phyloP scores from a whole-genome alignment of 345 rosid genomes.

The Eucalyptus victrix region DNA sequence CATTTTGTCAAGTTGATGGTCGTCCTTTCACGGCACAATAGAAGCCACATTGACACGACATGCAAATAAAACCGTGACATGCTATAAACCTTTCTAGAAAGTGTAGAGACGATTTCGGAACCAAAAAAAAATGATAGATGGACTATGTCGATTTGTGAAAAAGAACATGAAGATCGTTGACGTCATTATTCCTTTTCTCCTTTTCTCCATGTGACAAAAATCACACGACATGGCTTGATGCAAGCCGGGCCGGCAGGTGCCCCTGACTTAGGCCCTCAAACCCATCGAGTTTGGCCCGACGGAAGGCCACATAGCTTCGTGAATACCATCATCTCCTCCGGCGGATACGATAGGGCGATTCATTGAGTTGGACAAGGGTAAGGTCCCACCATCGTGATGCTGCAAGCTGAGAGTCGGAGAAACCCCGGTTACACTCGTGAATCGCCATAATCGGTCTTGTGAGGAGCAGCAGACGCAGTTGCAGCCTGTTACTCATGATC shows the following conservation, averaged over 20 bases:
- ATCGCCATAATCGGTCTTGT: constrained; percentile 32
- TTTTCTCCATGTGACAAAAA: constrained; percentile 50
- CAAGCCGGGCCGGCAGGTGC: constrained; percentile 47
- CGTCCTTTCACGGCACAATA: too few species aligned
- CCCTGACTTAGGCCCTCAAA: constrained; percentile 37
- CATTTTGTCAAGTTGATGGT: too few species aligned
- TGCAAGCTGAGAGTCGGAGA: constrained; percentile 54
- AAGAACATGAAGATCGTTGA: not conserved
- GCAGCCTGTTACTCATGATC: not conserved
- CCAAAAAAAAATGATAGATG: not conserved
- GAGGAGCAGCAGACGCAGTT: constrained; percentile 18
- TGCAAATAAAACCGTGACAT: not conserved
- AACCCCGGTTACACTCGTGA: constrained; percentile 34
- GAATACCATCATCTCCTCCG: constrained; percentile 22
- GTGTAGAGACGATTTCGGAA: not conserved
- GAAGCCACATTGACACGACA: not conserved
- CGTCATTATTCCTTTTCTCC: not conserved
- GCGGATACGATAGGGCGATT: constrained; percentile 12
- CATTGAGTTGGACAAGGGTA: constrained; percentile 17
- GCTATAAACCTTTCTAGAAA: not conserved
- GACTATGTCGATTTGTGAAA: not conserved
- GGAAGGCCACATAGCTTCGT: constrained; percentile 14
- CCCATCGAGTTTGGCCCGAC: constrained; percentile 17
- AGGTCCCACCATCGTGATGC: constrained; percentile 24
- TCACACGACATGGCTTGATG: constrained; percentile 56